Conservation (phyloP, 2,329 filamentous ascomycete species). For the Cercospora sp. region DNA sequence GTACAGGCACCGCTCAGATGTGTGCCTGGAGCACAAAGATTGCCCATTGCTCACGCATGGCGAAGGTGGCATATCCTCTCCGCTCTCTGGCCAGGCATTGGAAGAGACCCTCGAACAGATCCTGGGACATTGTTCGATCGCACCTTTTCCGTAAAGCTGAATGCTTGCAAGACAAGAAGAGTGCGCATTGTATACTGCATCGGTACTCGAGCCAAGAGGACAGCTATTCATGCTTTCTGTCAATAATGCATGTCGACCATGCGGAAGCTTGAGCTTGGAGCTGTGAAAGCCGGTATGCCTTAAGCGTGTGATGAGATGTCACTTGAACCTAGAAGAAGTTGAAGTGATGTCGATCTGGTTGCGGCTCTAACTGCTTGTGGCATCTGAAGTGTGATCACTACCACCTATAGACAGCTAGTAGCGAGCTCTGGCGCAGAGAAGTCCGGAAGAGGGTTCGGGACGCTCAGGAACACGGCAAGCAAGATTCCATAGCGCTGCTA, state of each 20-base stretch:
- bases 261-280: background rate
- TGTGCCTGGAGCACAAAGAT: background rate
- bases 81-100: background rate
- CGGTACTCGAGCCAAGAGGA: background rate
- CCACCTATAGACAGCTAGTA: background rate
- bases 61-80: background rate
- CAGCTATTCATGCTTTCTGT: background rate
- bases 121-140: background rate
- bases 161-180: background rate
- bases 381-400: background rate
- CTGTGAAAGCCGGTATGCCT: background rate
- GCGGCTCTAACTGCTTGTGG: background rate
- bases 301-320: background rate
- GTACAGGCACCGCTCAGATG: background rate
- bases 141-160: background rate
- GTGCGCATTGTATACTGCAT: background rate
- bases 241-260: background rate
- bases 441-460: background rate
- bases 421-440: background rate
- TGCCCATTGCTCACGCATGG: background rate
- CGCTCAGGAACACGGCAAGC: constrained; percentile 9
- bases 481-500: background rate
- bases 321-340: background rate
- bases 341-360: background rate
- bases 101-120: background rate